phyloP scores from a whole-genome alignment of 305 asterid species.

The Salvia sclarea region DNA sequence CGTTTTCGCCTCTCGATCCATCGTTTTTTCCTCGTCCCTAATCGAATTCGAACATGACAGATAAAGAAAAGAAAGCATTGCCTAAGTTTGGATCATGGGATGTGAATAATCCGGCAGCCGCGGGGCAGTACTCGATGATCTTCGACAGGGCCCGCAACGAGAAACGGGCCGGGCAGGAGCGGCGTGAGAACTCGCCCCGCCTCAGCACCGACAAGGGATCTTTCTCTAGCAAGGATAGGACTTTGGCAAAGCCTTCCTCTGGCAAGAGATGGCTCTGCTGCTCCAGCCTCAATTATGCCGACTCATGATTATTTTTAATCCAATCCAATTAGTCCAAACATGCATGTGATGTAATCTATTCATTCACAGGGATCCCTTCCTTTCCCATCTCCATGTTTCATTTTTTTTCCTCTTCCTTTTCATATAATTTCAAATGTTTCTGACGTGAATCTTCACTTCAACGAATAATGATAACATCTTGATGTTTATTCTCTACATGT shows the following conservation, averaged over 20 bases:
- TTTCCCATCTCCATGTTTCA: background rate
- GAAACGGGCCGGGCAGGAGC: constrained; percentile 33
- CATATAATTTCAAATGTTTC: background rate
- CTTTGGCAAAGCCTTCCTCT: constrained; percentile 23
- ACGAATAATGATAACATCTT: constrained; percentile 14
- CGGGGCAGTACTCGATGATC: constrained; percentile 50
- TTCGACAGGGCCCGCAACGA: constrained; percentile 55
- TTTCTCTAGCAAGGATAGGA: constrained; percentile 15
- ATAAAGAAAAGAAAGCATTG: constrained; percentile 37
- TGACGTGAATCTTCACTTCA: constrained; percentile 12
- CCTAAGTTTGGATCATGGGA: constrained; percentile 75
- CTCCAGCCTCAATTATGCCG: constrained; percentile 37
- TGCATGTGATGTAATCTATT: constrained; percentile 2
- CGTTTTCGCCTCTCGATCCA: constrained; percentile 17
- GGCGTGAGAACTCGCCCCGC: constrained; percentile 22
- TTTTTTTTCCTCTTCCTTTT: background rate
- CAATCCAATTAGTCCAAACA: no score
- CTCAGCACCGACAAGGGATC: constrained; percentile 24
- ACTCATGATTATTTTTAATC: constrained; percentile 35
- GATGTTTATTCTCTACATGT: background rate
- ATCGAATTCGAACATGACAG: constrained; percentile 35
- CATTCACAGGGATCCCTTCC: background rate
- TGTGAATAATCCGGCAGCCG: constrained; percentile 50
- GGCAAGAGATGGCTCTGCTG: constrained; percentile 49
- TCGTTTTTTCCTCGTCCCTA: background rate